Evolutionary conservation across 768 basidiomycete species (phyloP).

Genomic region (Termitomyces sp.): DNA sequence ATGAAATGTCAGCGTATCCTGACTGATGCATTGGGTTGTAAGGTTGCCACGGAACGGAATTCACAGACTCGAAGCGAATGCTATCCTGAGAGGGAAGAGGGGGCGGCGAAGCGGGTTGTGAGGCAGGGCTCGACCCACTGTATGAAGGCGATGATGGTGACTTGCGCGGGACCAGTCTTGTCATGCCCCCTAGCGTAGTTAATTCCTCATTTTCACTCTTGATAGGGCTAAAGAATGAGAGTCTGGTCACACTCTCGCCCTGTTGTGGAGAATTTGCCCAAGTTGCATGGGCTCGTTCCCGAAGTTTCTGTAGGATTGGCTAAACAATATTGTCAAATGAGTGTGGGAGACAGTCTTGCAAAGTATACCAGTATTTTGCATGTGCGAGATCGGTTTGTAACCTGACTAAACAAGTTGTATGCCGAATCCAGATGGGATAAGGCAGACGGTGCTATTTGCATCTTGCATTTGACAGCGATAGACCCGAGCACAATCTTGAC

Average conservation of each 20-base stretch:
- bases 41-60: constrained; percentile 21
- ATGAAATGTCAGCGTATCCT: constrained; percentile 18
- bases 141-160: constrained; percentile 40
- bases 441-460: constrained; percentile 62
- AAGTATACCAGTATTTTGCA: constrained; percentile 54
- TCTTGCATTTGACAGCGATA: constrained; percentile 57
- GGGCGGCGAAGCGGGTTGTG: constrained; percentile 43
- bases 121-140: constrained; percentile 35
- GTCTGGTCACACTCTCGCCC: constrained; percentile 20
- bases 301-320: constrained; percentile 59
- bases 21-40: constrained; percentile 30
- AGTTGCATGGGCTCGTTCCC: constrained; percentile 44
- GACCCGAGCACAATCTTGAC: constrained; percentile 66
- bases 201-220: constrained; percentile 61
- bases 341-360: neutral
- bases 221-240: constrained; percentile 33
- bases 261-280: constrained; percentile 22
- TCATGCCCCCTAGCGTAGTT: constrained; percentile 56
- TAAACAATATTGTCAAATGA: constrained; percentile 17
- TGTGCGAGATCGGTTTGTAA: constrained; percentile 46
- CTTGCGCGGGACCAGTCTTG: constrained; percentile 52
- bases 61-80: constrained; percentile 14
- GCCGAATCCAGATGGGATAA: constrained; percentile 65
- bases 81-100: constrained; percentile 17
- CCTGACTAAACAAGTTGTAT: constrained; percentile 47